Percentiles rank a stretch among this genome's conserved stretches.
phyloP scores from a whole-genome alignment of 2,329 filamentous ascomycete species.

The Aspergillus persii region DNA sequence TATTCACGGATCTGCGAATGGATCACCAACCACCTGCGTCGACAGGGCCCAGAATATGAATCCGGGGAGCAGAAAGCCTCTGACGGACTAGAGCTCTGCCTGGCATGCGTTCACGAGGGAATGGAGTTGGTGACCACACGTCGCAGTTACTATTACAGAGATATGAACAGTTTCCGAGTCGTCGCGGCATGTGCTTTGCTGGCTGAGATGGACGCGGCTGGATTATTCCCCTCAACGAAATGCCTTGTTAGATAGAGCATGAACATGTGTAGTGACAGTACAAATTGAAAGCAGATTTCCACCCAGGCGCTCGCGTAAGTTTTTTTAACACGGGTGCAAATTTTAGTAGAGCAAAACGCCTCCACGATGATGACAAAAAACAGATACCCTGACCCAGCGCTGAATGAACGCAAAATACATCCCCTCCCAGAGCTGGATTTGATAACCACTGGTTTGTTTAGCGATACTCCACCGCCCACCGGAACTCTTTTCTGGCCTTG shows the following conservation, averaged over 20 bases:
- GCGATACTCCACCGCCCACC: not conserved
- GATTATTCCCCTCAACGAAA: not conserved
- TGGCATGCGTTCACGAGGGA: conserved; percentile 17
- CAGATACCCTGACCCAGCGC: not conserved
- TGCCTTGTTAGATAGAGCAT: not conserved
- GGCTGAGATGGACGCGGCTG: conserved; percentile 10
- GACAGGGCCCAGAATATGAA: not conserved
- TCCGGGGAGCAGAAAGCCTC: not conserved
- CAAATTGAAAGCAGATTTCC: not conserved
- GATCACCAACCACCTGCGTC: conserved; percentile 14
- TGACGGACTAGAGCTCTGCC: conserved; percentile 13
- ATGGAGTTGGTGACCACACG: not conserved
- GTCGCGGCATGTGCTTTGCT: conserved; percentile 18
- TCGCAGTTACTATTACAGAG: conserved; percentile 3
- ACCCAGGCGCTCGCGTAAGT: not conserved
- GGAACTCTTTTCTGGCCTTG: not conserved
- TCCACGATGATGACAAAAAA: not conserved
- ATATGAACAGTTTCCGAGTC: conserved; percentile 16
- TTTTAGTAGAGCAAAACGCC: not conserved
- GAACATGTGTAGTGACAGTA: not conserved
- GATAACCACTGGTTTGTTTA: not conserved
- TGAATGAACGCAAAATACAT: not conserved
- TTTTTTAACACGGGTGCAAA: not conserved
- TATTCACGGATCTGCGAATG: conserved; percentile 31
- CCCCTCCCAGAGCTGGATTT: not conserved